A percentile compares a stretch with the other conserved stretches of the same genome.
These are phyloP conservation scores for Colletotrichum tropicale DNA, from an alignment of 2,329 filamentous ascomycete genomes.

Conservation along the genomic window DNA sequence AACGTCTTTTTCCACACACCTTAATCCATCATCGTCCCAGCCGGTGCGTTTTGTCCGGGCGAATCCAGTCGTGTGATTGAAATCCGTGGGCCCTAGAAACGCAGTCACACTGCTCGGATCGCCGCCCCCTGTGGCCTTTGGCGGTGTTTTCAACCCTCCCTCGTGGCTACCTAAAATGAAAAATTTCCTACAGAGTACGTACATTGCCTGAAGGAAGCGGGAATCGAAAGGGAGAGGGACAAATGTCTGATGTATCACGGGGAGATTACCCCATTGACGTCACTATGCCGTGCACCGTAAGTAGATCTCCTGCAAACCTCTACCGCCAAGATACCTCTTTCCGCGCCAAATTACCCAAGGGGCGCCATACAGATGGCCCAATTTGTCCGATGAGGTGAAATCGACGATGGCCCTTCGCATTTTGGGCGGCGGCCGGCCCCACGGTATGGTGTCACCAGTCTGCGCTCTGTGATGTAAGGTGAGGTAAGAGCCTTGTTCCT, in stretches of 20 bases:
- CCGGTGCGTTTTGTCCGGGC: background rate
- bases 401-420: background rate
- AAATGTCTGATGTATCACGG: constrained; percentile 13
- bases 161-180: background rate
- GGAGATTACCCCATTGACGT: constrained; percentile 15
- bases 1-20: background rate
- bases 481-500: background rate
- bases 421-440: background rate
- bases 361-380: background rate
- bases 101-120: background rate
- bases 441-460: constrained; percentile 8
- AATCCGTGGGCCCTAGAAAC: background rate
- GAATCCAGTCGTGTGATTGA: background rate
- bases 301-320: constrained; percentile 8
- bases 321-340: background rate
- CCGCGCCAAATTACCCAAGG: background rate
- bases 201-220: background rate
- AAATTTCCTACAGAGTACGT: background rate
- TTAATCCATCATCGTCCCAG: background rate
- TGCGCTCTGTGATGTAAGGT: constrained; percentile 13
- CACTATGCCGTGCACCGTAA: constrained; percentile 12
- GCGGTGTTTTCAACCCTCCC: background rate
- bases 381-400: background rate
- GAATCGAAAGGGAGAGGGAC: background rate
- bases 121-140: background rate